These are phyloP conservation scores for Russula ochroleuca DNA, from an alignment of 768 basidiomycete genomes.

Conservation along the genomic window DNA sequence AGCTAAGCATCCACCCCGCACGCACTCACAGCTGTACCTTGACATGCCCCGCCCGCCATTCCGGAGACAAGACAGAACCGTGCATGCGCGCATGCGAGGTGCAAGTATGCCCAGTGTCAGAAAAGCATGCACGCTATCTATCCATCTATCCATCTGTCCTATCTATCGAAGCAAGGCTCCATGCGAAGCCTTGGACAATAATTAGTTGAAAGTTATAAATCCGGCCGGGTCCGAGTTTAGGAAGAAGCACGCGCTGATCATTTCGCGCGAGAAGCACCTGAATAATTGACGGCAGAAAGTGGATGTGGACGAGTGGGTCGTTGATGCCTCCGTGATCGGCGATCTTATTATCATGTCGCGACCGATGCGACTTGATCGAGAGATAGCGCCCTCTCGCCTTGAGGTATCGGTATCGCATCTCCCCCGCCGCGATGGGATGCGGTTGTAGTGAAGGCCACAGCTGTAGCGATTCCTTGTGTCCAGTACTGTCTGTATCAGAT, in stretches of 20 bases:
- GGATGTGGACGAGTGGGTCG: background rate
- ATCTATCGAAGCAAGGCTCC: background rate
- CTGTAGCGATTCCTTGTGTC: background rate
- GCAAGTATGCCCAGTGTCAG: background rate
- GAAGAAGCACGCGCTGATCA: constrained; percentile 6
- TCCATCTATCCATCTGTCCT: background rate
- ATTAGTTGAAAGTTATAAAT: background rate
- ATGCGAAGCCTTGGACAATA: background rate
- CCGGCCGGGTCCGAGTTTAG: constrained; percentile 16
- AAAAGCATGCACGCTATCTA: background rate
- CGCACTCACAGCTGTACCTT: background rate
- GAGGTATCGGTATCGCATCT: background rate
- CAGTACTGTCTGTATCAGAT: no score
- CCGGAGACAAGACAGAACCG: background rate
- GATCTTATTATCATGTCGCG: constrained; percentile 2
- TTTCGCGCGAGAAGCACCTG: background rate
- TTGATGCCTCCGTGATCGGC: constrained; percentile 5
- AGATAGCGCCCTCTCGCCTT: background rate
- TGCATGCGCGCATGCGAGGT: constrained; percentile 2
- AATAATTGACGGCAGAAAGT: background rate
- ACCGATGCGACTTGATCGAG: constrained; percentile 1
- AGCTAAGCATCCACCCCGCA: background rate
- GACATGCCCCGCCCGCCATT: background rate
- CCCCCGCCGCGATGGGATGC: background rate
- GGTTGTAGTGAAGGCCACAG: background rate